Evolutionary conservation across 768 basidiomycete genomes (phyloP), one percentile per base, ranked within the genome.

Genomic region (Panellus pusillus): DNA sequence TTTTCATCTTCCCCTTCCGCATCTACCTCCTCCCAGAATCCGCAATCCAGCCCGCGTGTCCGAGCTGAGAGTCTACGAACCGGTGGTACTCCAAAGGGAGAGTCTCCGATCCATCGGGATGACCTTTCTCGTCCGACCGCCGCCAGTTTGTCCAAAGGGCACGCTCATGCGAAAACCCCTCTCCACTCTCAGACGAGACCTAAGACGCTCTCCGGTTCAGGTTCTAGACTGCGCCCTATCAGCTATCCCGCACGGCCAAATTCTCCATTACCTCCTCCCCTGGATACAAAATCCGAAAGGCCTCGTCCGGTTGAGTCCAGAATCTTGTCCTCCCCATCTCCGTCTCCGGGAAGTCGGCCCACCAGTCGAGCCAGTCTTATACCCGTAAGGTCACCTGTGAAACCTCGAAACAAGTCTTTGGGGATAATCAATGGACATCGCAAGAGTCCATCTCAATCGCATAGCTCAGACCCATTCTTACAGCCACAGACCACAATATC

Each of bases 371-470:
- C 67, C 8, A 80, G 79, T 48, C 70, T 73, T 28, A 79, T 82
- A 48, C 79, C 80, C 13, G 69, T 79, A 5, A 70, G 70, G 19
- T 70, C 78, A 15, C 70, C 73, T 17, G 60, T 66, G 46, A 76
- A 75, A 60, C 57, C 50, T 6, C 62, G 55, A 43, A 53, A 1
- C 9, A 53, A 50, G 38, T 3, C 48, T 12, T 29, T 42, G 39
- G 40, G 32, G 6, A 42, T 54, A 43, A 40, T 15, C 46, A 58
- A 56, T 18, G 55, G 59, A 40, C 49, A 47, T 42, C 39, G 18
- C 40, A 32, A 48, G 14, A 28, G 8, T 8, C 36, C 45, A 28
- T 36, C 44, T 12, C 35, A 46, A 19, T 47, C 55, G 14, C 54
- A 39, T 6, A 5, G 6, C n/a, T 32, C 42, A 17, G 40, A 40